Evolutionary conservation across 441 rosid species (phyloP).

Genomic region (Syzygium syzygioides): DNA sequence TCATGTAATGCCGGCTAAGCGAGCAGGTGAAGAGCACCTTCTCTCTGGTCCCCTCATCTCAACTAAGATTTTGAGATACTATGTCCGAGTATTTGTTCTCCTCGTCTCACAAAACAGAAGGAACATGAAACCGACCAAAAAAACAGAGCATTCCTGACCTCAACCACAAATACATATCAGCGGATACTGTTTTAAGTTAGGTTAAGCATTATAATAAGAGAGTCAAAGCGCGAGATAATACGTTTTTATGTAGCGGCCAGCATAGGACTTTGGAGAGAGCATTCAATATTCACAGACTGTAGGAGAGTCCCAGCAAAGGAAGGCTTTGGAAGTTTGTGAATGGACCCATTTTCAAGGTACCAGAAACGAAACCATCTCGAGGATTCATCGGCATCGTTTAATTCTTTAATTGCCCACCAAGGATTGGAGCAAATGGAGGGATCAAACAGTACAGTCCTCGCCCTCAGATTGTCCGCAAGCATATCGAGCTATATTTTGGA

Average conservation of each 20-base stretch:
- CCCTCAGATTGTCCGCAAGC: neutral
- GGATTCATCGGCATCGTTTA: neutral
- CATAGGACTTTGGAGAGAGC: neutral
- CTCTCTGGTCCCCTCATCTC: neutral
- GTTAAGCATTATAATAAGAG: neutral
- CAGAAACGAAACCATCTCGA: neutral
- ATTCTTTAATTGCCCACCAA: neutral
- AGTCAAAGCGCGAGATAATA: neutral
- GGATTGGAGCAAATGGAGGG: neutral
- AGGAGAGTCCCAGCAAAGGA: neutral
- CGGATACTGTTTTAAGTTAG: neutral
- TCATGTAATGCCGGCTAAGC: neutral
- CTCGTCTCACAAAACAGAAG: neutral
- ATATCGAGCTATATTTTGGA: neutral
- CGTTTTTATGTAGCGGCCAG: neutral
- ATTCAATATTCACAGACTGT: neutral
- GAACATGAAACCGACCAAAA: neutral
- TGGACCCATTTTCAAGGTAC: neutral
- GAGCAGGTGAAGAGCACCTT: neutral
- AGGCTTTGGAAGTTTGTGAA: neutral
- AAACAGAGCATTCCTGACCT: neutral
- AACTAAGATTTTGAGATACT: neutral
- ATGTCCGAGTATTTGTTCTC: neutral
- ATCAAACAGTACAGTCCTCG: neutral
- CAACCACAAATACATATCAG: neutral